phyloP scores from a whole-genome alignment of 2,329 filamentous ascomycete genomes.

The Dendrostoma leiphaemia region DNA sequence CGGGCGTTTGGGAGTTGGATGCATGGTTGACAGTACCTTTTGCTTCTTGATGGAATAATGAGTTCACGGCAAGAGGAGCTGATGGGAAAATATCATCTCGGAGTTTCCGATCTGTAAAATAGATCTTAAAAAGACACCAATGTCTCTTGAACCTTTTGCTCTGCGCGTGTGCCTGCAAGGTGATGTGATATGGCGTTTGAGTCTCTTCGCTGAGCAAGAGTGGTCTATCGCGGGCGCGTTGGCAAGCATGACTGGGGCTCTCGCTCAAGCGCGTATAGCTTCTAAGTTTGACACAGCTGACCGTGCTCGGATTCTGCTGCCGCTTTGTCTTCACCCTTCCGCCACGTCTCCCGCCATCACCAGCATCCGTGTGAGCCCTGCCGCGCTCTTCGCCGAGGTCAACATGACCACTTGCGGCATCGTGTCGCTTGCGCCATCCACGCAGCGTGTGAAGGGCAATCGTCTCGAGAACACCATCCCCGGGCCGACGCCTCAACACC shows the following conservation, averaged over 20 bases:
- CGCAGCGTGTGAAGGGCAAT: too few species aligned
- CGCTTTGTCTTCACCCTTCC: too few species aligned
- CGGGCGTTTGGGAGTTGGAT: constrained; percentile 15
- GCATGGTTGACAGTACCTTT: constrained; percentile 14
- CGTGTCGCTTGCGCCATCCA: too few species aligned
- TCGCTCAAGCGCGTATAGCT: neutral
- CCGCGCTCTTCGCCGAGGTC: too few species aligned
- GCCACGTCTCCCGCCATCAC: too few species aligned
- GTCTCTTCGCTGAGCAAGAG: neutral
- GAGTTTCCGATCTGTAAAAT: constrained; percentile 13
- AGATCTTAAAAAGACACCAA: constrained; percentile 18
- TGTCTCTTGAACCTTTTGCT: too few species aligned
- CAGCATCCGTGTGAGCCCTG: too few species aligned
- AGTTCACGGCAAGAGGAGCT: constrained; percentile 12
- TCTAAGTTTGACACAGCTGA: too few species aligned
- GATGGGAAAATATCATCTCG: constrained; percentile 5
- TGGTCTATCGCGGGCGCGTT: neutral
- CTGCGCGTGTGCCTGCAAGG: too few species aligned
- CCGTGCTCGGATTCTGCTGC: too few species aligned
- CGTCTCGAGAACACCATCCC: too few species aligned
- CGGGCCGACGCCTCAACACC: neutral
- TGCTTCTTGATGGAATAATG: constrained; percentile 19
- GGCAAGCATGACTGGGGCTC: neutral
- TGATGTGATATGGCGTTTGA: neutral
- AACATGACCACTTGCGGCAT: too few species aligned